phyloP scores from a whole-genome alignment of 805 yeast species.

The Metschnikowia matae region DNA sequence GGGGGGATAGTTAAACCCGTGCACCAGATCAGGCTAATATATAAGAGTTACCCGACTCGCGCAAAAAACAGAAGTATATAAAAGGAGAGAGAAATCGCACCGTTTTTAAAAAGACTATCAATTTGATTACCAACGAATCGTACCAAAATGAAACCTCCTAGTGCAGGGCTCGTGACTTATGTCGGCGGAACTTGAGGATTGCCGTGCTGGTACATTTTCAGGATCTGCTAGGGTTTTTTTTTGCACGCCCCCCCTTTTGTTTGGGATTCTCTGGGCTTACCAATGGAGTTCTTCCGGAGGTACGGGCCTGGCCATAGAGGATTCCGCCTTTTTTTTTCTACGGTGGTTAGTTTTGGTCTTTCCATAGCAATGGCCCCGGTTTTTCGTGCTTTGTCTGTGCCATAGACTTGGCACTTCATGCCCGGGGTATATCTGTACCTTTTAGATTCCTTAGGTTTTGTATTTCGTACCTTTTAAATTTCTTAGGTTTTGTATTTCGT shows the following conservation, averaged over 20 bases:
- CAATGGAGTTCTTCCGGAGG: slow-evolving; percentile 19
- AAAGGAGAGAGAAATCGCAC: background rate
- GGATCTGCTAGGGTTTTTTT: slow-evolving; percentile 18
- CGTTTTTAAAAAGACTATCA: slow-evolving; percentile 8
- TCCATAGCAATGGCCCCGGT: slow-evolving; percentile 41
- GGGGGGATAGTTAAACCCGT: no score
- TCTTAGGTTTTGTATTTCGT: no score
- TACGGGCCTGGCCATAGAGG: slow-evolving; percentile 8
- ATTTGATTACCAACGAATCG: slow-evolving; percentile 28
- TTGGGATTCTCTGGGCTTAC: slow-evolving; percentile 10
- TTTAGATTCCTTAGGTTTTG: background rate
- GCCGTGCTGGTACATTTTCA: slow-evolving; percentile 23
- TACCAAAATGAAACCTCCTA: slow-evolving; percentile 32
- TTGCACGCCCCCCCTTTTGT: slow-evolving; percentile 10
- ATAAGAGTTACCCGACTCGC: slow-evolving; percentile 17
- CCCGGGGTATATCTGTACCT: slow-evolving; percentile 41
- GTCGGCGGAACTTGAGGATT: slow-evolving; percentile 14
- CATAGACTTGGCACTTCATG: slow-evolving; percentile 45
- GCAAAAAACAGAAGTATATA: background rate
- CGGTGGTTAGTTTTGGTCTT: slow-evolving; percentile 27
- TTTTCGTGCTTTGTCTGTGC: slow-evolving; percentile 42
- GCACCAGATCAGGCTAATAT: background rate
- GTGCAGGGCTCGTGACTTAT: slow-evolving; percentile 20
- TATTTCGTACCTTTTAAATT: no score
- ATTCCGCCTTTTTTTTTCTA: slow-evolving; percentile 26